phyloP scores from a whole-genome alignment of 257 asterid species.

The Thymus mandschuricus region DNA sequence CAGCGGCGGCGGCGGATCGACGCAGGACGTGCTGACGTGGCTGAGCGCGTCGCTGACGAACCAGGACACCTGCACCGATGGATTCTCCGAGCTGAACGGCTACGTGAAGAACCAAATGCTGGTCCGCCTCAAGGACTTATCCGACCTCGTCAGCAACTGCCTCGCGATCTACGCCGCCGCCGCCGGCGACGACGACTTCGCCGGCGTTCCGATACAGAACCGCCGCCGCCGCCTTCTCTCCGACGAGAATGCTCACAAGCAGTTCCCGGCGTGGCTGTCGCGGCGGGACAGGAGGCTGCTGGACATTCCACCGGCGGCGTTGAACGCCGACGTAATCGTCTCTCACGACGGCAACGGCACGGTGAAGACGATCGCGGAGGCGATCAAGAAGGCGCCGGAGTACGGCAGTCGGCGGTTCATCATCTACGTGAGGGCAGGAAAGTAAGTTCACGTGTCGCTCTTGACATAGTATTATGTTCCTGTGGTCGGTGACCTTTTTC shows the following conservation, averaged over 20 bases:
- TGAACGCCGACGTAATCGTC: slow-evolving; percentile 70
- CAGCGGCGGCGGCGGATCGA: slow-evolving; percentile 40
- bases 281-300: slow-evolving; percentile 65
- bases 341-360: slow-evolving; percentile 85
- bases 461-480: slow-evolving; percentile 9
- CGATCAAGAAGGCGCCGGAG: slow-evolving; percentile 90
- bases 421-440: slow-evolving; percentile 98
- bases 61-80: slow-evolving; percentile 92
- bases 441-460: slow-evolving; percentile 57
- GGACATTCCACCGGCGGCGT: slow-evolving; percentile 48
- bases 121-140: slow-evolving; percentile 62
- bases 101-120: slow-evolving; percentile 57
- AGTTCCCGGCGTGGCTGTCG: slow-evolving; percentile 78
- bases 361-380: slow-evolving; percentile 76
- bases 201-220: slow-evolving; percentile 81
- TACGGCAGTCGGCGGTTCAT: slow-evolving; percentile 58
- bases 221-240: slow-evolving; percentile 50
- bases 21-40: slow-evolving; percentile 90
- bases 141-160: slow-evolving; percentile 88
- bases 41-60: slow-evolving; percentile 90
- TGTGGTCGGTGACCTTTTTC: slow-evolving; percentile 32
- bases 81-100: slow-evolving; percentile 62
- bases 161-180: slow-evolving; percentile 80
- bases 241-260: slow-evolving; percentile 27
- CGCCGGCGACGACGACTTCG: slow-evolving; percentile 54